Evolutionary conservation across 2,329 filamentous ascomycete species (phyloP).

Genomic region (Nectriaceae sp.): DNA sequence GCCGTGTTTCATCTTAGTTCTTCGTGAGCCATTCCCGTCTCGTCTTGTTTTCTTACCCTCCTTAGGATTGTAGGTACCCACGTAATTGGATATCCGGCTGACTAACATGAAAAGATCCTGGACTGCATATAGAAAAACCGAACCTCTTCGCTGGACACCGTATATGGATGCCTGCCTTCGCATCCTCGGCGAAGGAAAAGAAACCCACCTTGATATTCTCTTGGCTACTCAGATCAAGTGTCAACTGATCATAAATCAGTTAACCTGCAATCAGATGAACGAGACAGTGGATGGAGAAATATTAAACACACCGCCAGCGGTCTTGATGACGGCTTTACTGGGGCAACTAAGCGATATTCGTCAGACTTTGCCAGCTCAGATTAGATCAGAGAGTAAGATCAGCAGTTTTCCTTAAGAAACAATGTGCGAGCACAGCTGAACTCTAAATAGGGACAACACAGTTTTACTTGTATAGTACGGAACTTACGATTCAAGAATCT

Average conservation of each 20-base stretch:
- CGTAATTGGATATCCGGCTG: too few relatives aligned
- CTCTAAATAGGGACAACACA: background rate
- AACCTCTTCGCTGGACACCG: slow-evolving; percentile 51
- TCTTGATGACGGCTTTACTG: slow-evolving; percentile 5
- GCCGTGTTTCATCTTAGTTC: slow-evolving; percentile 28
- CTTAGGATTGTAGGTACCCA: background rate
- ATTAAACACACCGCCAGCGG: background rate
- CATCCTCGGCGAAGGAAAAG: slow-evolving; percentile 33
- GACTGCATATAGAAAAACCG: slow-evolving; percentile 34
- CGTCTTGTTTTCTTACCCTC: background rate
- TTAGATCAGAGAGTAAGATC: slow-evolving; percentile 6
- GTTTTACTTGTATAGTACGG: slow-evolving; percentile 8
- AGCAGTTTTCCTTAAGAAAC: too few relatives aligned
- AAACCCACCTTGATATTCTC: slow-evolving; percentile 9
- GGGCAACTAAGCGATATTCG: slow-evolving; percentile 6
- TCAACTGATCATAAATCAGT: slow-evolving; percentile 13
- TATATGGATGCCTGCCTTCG: slow-evolving; percentile 57
- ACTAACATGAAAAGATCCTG: slow-evolving; percentile 20
- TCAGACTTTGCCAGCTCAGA: background rate
- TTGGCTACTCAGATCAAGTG: slow-evolving; percentile 12
- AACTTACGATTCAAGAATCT: slow-evolving; percentile 13
- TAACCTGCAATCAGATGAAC: background rate
- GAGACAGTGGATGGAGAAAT: background rate
- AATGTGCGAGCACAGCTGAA: too few relatives aligned
- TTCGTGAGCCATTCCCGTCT: slow-evolving; percentile 23